These are phyloP conservation scores for Pseudotsuga menziesii DNA, from an alignment of 75 land plant species.

Conservation along the genomic window DNA sequence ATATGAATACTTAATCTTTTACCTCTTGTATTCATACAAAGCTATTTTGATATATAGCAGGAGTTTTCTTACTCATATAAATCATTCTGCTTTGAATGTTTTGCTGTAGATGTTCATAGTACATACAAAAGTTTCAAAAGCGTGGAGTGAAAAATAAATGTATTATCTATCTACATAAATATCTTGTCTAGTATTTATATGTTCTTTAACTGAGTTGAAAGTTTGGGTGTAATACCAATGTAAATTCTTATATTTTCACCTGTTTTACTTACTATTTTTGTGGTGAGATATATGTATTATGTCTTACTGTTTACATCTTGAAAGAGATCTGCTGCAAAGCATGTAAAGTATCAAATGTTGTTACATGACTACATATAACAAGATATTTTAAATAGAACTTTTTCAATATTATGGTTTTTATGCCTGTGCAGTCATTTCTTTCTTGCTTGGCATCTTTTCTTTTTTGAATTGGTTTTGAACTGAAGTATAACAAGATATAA, in stretches of 20 bases:
- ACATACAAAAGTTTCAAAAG: background rate
- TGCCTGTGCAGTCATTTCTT: background rate
- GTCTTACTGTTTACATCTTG: background rate
- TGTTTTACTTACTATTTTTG: background rate
- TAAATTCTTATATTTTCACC: background rate
- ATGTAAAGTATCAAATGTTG: background rate
- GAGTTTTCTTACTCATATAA: background rate
- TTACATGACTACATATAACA: no score
- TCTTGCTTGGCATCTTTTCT: background rate
- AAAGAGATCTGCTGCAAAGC: background rate
- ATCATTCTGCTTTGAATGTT: background rate
- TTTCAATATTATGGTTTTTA: no score
- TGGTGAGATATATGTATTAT: background rate
- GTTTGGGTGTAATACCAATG: background rate
- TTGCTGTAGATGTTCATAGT: background rate
- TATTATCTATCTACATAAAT: background rate
- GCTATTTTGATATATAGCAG: constrained; percentile 2
- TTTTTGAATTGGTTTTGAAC: background rate
- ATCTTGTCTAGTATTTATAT: background rate
- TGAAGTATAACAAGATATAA: background rate
- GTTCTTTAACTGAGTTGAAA: background rate
- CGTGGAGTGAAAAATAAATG: background rate
- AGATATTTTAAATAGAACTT: no score
- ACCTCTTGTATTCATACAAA: background rate
- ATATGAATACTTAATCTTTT: background rate